Evolutionary conservation across 106 monocot genomes (phyloP).

Genomic region (Alisma plantagoaquatica): DNA sequence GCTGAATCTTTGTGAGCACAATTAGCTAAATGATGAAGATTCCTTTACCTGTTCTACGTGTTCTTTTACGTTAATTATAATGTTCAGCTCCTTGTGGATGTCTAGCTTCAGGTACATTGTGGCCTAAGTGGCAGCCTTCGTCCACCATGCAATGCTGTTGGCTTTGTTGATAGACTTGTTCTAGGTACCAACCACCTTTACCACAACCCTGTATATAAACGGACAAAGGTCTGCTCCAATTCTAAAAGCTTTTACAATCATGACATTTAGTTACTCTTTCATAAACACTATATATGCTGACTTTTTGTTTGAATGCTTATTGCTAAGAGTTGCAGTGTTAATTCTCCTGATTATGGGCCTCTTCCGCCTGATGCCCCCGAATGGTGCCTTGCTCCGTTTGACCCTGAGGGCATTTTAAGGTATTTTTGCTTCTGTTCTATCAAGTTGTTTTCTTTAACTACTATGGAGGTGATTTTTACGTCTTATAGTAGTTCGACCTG

Average conservation of each 20-base stretch:
- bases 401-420: constrained; percentile 95
- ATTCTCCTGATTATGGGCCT: constrained; percentile 93
- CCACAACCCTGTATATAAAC: constrained; percentile 72
- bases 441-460: neutral
- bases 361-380: constrained; percentile 66
- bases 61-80: no score
- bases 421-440: constrained; percentile 14
- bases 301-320: neutral
- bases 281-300: neutral
- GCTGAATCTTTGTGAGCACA: no score
- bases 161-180: constrained; percentile 63
- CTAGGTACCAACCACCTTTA: constrained; percentile 87
- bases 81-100: no score
- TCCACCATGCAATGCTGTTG: constrained; percentile 97
- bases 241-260: neutral
- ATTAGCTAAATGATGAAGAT: no score
- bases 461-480: no score
- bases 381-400: constrained; percentile 97
- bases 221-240: constrained; percentile 66
- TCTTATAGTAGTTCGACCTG: no score
- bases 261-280: neutral
- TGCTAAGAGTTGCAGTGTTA: constrained; percentile 71
- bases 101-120: constrained; percentile 84
- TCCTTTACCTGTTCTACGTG: no score
- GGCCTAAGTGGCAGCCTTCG: constrained; percentile 55